Evolutionary conservation across 2,329 filamentous ascomycete species (phyloP), one percentile per base, ranked within the genome.

Genomic region (Colletotrichum theobromicola): DNA sequence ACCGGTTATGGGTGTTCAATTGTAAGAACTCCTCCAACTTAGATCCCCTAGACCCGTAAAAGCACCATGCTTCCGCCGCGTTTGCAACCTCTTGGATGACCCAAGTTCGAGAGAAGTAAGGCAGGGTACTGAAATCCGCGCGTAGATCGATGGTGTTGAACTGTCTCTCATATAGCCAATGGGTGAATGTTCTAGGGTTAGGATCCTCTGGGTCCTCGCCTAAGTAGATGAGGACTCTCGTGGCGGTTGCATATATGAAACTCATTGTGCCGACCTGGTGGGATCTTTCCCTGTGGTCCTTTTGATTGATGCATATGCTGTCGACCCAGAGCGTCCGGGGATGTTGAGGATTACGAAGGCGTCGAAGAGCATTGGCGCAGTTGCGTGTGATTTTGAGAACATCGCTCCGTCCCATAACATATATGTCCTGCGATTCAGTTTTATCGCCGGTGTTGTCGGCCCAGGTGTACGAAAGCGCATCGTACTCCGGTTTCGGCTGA

Each of bases 201-300:
- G n/a, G 8, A 13, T 61, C 62, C 4, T n/a, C 12, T 4, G 35
- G 9, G 9, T 58, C 55, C 18, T 75, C 67, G 2, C 62, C 68
- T 2, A 72, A 7, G 15, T 72, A 75, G 1, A 75, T 53, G 7
- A 67, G 13, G 15, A 64, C 62, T 9, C 28, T 28, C 1, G 7
- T 10, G 3, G 72, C 68, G 15, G 53, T 71, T 13, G 72, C 68
- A n/a, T 77, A 79, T 5, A 79, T 79, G 16, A 70, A 63, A 1
- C 72, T 75, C 77, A 79, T 79, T 10, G 77, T 65, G 4, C 75
- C 73, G 2, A 79, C 77, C 42, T 79, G 77, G 12, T 72, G 58
- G 1, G 72, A 67, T 5, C 76, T 74, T 42, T 79, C 77, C 2
- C 30, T 21, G 3, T 62, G 18, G 13, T 75, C 64, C 2, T 60